Conservation (phyloP, 2,329 filamentous ascomycete species). For the Leptosphaerulina australis region DNA sequence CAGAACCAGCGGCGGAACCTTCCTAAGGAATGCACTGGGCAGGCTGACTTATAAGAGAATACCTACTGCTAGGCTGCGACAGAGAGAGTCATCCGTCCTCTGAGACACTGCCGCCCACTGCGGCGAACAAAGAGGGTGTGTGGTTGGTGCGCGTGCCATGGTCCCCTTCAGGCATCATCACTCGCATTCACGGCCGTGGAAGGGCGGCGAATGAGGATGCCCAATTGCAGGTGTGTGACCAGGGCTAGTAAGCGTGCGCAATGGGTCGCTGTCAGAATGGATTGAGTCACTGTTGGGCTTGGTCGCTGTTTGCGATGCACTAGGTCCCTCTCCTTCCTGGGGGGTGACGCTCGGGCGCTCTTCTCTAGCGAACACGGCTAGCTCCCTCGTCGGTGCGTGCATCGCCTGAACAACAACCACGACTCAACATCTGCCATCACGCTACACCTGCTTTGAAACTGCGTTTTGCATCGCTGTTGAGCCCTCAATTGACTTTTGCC, state of each 20-base stretch:
- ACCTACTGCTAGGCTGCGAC: slow-evolving; percentile 19
- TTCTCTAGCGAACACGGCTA: slow-evolving; percentile 21
- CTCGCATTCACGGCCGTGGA: slow-evolving; percentile 32
- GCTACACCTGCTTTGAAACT: slow-evolving; percentile 18
- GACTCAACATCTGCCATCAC: slow-evolving; percentile 13
- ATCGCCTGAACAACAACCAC: slow-evolving; percentile 18
- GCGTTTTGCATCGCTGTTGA: slow-evolving; percentile 26
- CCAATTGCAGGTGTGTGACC: slow-evolving; percentile 33
- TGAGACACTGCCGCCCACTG: slow-evolving; percentile 22
- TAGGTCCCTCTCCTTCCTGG: slow-evolving; percentile 24
- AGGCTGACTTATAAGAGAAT: slow-evolving; percentile 33
- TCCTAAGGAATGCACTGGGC: slow-evolving; percentile 31
- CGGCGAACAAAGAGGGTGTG: slow-evolving; percentile 32
- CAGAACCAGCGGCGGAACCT: slow-evolving; percentile 31
- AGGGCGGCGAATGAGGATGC: slow-evolving; percentile 36
- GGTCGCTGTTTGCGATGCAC: slow-evolving; percentile 20
- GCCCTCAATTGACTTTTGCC: slow-evolving; percentile 22
- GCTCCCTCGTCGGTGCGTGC: slow-evolving; percentile 10
- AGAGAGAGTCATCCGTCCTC: slow-evolving; percentile 22
- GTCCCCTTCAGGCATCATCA: slow-evolving; percentile 30
- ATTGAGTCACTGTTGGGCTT: slow-evolving; percentile 36
- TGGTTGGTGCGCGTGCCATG: slow-evolving; percentile 28
- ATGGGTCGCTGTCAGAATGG: slow-evolving; percentile 29
- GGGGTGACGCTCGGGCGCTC: slow-evolving; percentile 17
- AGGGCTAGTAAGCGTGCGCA: slow-evolving; percentile 26